Base-by-base conservation (phyloP, 331 rosid species). In the Prunus yedoensis region DNA sequence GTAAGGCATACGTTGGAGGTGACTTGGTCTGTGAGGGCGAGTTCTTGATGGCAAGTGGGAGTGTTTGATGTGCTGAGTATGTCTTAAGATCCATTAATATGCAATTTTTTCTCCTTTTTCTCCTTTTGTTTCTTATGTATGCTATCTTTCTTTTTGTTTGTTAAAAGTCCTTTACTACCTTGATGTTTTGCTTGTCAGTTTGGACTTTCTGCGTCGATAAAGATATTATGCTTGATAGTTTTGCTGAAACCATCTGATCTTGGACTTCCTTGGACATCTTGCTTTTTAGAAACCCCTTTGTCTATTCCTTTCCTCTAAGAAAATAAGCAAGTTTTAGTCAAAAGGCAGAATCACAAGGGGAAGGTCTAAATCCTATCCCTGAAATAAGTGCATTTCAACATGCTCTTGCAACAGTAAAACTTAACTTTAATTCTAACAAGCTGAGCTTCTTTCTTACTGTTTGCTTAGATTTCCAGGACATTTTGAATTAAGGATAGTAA, bases 21-120 rank as follows among this genome's bases (percentile, higher is more conserved):
- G 98, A 91, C 35, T 88, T 91, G 66, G 95, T 88, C 30, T 93
- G 98, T 2, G 97, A 93, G 76, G 98, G 96, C 14, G 98, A 93
- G 77, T 93, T 91, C 84, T 84, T 93, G 88, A 90, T 93, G 96
- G 95, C 91, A 5, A 85, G 59, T 64, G 96, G 91, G 28, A 81
- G 85, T 52, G 81, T 64, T 86, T 81, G 76, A 79, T 74, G 43
- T 23, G 67, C 23, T 30, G 67, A 62, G 46, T 58, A 58, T 72
- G 67, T 41, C 61, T 38, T 43, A 7, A 10, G 25, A 59, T 32
- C 63, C 9, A 35, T 35, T 32, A 32, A 38, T 56, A 38, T 20
- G 58, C 65, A 35, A 71, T 45, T 54, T 61, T 43, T 61, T 21
- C 28, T 25, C 65, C 25, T 25, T 13, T 59, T 59, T 14, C 5